These are phyloP conservation scores for Cladophialophora yegresii DNA, from an alignment of 2,329 filamentous ascomycete genomes.

Conservation along the genomic window DNA sequence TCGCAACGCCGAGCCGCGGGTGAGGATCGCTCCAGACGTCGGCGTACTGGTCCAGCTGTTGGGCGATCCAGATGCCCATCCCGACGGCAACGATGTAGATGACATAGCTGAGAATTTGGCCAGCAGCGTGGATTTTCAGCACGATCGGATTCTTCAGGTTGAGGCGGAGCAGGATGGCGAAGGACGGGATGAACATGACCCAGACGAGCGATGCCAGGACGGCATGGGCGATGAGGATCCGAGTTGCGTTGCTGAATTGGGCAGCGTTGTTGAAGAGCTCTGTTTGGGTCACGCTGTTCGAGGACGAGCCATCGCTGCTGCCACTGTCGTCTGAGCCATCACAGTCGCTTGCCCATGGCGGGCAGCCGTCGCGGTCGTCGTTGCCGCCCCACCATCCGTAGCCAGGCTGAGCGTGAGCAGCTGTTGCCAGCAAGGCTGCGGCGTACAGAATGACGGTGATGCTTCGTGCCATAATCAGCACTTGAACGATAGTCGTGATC, in stretches of 20 bases:
- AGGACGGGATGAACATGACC: conserved; percentile 38
- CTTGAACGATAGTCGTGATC: neutral
- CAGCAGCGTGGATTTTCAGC: conserved; percentile 37
- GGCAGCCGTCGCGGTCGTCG: conserved; percentile 14
- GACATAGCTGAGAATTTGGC: conserved; percentile 37
- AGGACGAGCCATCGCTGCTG: conserved; percentile 14
- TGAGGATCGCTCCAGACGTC: conserved; percentile 38
- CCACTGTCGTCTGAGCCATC: conserved; percentile 17
- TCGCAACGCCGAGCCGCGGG: conserved; percentile 38
- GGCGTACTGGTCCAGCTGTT: conserved; percentile 31
- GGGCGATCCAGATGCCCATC: conserved; percentile 39
- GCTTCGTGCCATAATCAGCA: conserved; percentile 9
- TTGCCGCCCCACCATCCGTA: conserved; percentile 14
- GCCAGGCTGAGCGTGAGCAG: conserved; percentile 17
- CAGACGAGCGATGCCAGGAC: conserved; percentile 39
- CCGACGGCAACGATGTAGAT: conserved; percentile 40
- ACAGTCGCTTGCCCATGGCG: conserved; percentile 8
- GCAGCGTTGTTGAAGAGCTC: conserved; percentile 18
- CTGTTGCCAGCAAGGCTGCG: conserved; percentile 12
- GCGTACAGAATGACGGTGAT: conserved; percentile 11
- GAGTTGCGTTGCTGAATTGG: conserved; percentile 21
- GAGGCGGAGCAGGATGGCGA: conserved; percentile 36
- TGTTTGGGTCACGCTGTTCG: conserved; percentile 8
- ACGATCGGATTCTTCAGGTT: conserved; percentile 33
- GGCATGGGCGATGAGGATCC: conserved; percentile 37